Evolutionary conservation across 164 flowering plant genomes (phyloP), one percentile per base, ranked within the genome.

Genomic region (Dillenia turbinata): DNA sequence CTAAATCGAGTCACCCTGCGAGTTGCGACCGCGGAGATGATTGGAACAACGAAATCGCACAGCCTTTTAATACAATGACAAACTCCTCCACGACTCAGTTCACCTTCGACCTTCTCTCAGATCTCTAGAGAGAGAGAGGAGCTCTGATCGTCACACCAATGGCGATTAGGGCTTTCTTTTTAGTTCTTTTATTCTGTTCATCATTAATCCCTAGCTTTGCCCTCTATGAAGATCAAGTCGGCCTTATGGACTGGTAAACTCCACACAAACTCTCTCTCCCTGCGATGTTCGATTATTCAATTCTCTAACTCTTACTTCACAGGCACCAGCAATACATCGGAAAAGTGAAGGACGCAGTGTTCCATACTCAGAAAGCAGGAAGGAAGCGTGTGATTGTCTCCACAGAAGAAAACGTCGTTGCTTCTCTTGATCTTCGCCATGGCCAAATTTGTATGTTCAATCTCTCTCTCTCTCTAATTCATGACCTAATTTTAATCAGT

Each of bases 321-420:
- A 93, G 98, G 98, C 95, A 89, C 73, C 95, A 89, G 44, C 81
- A 83, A 73, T 94, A 89, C 66, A 81, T 94, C 12, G 98, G 98
- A 3, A 94, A 94, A 76, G 96, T 89, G 63, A 91, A 87, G 73
- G 83, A 89, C 55, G 96, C 97, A 1, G 83, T 91, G 68, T 94
- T 94, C 69, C 97, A 90, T 57, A 86, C 99, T 40, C 96, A 86
- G 13, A 94, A 88, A 70, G 79, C 91, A 0, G 97, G 92, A 8
- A 73, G 99, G 49, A 94, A 85, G 86, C 96, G 99, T 22, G 97
- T 90, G 13, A 71, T 94, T 3, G 97, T 94, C 5, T 81, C 97
- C 45, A 94, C 96, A 1, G 95, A 94, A 68, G 96, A 91, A 81
- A 94, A 91, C 59, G 95, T 85, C n/a, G 62, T 94, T 16, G 97